phyloP scores from a whole-genome alignment of 805 yeast genomes.

The Geotrichum ghanense region DNA sequence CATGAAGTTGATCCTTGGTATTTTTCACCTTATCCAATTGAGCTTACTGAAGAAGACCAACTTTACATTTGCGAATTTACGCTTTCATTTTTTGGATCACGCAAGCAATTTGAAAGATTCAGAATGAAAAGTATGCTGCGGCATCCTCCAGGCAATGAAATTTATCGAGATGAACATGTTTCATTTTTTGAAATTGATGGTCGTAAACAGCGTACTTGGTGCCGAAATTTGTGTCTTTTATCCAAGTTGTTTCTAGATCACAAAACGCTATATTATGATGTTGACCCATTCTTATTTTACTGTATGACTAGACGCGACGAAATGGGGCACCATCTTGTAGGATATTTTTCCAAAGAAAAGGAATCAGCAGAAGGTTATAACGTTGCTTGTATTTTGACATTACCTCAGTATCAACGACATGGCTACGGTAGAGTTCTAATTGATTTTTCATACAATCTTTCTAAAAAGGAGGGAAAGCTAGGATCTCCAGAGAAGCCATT shows the following conservation, averaged over 20 bases:
- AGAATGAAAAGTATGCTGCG: slow-evolving; percentile 75
- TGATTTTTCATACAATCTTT: slow-evolving; percentile 85
- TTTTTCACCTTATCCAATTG: slow-evolving; percentile 93
- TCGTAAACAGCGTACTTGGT: slow-evolving; percentile 91
- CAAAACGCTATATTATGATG: slow-evolving; percentile 93
- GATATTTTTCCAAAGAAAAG: slow-evolving; percentile 93
- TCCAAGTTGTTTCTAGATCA: slow-evolving; percentile 88
- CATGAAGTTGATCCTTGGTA: slow-evolving; percentile 98
- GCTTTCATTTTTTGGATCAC: slow-evolving; percentile 75
- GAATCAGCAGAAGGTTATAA: slow-evolving; percentile 92
- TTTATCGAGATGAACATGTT: slow-evolving; percentile 83
- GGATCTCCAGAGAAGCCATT: slow-evolving; percentile 98
- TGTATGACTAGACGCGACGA: slow-evolving; percentile 89
- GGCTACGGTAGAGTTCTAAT: slow-evolving; percentile 90
- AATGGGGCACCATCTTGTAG: slow-evolving; percentile 90
- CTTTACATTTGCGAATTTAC: slow-evolving; percentile 89
- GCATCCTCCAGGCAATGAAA: slow-evolving; percentile 98
- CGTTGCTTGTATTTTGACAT: slow-evolving; percentile 90
- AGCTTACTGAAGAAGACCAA: slow-evolving; percentile 82
- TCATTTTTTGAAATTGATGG: slow-evolving; percentile 98
- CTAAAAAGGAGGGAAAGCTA: slow-evolving; percentile 75
- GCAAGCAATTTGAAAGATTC: slow-evolving; percentile 86
- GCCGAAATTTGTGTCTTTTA: slow-evolving; percentile 86
- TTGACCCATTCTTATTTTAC: slow-evolving; percentile 92
- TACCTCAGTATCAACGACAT: slow-evolving; percentile 92